Conservation (phyloP, 2,329 filamentous ascomycete species). For the Scortechinia acanthostroma region DNA sequence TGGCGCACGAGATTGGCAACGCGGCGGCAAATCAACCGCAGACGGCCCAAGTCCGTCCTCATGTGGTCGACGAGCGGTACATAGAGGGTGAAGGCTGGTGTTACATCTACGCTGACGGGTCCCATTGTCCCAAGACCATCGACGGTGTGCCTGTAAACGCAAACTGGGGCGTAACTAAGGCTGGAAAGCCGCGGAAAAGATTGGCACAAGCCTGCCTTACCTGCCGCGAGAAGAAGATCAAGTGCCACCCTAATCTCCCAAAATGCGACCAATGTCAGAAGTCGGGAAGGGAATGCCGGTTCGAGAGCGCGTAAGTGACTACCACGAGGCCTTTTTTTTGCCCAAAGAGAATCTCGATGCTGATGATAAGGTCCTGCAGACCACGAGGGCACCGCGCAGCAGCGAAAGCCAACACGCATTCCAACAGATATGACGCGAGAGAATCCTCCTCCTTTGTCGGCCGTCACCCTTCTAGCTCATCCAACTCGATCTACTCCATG, state of each 20-base stretch:
- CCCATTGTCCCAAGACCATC: slow-evolving; percentile 40
- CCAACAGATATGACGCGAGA: not conserved
- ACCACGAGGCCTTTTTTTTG: not conserved
- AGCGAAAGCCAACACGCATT: not conserved
- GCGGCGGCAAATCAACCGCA: not conserved
- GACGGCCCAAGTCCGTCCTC: not conserved
- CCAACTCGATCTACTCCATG: too few species aligned
- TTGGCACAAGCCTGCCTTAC: slow-evolving; percentile 55
- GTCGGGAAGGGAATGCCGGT: slow-evolving; percentile 47
- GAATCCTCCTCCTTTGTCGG: not conserved
- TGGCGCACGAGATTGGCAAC: too few species aligned
- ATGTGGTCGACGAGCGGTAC: not conserved
- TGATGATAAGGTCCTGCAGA: not conserved
- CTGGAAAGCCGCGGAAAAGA: slow-evolving; percentile 55
- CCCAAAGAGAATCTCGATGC: not conserved
- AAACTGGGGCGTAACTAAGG: slow-evolving; percentile 56
- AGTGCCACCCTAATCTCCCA: slow-evolving; percentile 49
- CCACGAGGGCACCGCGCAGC: not conserved
- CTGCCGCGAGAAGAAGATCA: slow-evolving; percentile 61
- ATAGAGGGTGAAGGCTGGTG: slow-evolving; percentile 42
- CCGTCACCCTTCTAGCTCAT: not conserved
- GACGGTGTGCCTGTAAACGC: slow-evolving; percentile 53
- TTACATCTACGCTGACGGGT: slow-evolving; percentile 46
- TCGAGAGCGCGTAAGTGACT: slow-evolving; percentile 36
- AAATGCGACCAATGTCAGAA: slow-evolving; percentile 58